phyloP scores from a whole-genome alignment of 345 rosid genomes.

The Rhodomyrtus tomentosa region DNA sequence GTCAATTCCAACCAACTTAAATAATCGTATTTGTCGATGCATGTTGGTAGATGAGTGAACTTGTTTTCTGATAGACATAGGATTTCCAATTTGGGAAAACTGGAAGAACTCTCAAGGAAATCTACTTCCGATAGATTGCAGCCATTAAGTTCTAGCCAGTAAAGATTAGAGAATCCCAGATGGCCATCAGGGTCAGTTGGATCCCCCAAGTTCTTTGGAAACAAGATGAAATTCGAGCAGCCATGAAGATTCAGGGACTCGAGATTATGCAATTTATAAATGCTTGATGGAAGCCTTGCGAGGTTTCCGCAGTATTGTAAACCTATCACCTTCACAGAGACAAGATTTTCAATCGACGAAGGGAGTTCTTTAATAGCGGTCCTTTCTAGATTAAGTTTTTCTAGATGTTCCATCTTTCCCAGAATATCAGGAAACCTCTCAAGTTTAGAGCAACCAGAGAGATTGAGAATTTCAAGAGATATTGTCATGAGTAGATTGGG shows the following conservation, averaged over 20 bases:
- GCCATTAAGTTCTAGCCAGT: not conserved
- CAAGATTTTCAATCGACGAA: not conserved
- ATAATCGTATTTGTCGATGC: not conserved
- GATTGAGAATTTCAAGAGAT: rapidly evolving
- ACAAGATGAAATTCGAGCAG: not conserved
- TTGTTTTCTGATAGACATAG: not conserved
- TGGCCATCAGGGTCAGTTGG: not conserved
- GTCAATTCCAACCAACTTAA: not conserved
- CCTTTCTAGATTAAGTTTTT: rapidly evolving
- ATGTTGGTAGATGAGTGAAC: not conserved
- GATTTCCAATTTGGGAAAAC: not conserved
- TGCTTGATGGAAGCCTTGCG: not conserved
- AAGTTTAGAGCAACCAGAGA: not conserved
- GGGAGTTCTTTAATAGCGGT: not conserved
- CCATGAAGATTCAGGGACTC: not conserved
- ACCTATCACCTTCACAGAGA: not conserved
- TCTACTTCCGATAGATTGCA: not conserved
- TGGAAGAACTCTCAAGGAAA: not conserved
- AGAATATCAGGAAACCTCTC: not conserved
- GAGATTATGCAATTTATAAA: not conserved
- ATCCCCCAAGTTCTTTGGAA: not conserved
- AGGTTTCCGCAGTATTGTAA: not conserved
- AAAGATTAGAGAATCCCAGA: not conserved
- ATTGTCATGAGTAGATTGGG: not conserved
- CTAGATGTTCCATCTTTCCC: not conserved